A percentile compares a stretch with the other conserved stretches of the same genome.
phyloP scores from a whole-genome alignment of 2,329 filamentous ascomycete genomes.

The Blastomyces silverae region DNA sequence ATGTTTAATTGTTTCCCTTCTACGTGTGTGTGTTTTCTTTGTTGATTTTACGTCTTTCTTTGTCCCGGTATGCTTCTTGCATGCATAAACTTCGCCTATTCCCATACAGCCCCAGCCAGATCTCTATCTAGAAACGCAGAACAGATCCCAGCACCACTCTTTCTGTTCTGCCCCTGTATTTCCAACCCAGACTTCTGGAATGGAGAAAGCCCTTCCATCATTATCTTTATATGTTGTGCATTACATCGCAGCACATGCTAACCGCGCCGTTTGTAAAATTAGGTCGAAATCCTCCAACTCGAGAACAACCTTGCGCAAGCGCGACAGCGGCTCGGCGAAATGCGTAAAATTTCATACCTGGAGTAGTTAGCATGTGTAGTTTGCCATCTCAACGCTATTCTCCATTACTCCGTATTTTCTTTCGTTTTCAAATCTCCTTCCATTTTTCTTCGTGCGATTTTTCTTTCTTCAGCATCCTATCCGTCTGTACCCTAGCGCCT shows the following conservation, averaged over 20 bases:
- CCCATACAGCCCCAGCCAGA: background rate
- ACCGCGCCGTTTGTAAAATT: slow-evolving; percentile 14
- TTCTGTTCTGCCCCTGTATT: background rate
- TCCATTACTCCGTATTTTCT: background rate
- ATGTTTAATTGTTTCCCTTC: slow-evolving; percentile 33
- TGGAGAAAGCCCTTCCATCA: background rate
- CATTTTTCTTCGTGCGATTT: background rate
- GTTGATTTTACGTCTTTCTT: slow-evolving; percentile 7
- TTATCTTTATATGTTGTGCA: background rate
- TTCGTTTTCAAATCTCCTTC: background rate
- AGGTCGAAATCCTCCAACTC: slow-evolving; percentile 96
- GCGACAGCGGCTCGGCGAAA: slow-evolving; percentile 80
- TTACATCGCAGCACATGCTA: slow-evolving; percentile 15
- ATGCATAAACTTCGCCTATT: background rate
- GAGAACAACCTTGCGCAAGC: slow-evolving; percentile 79
- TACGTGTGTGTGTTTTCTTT: slow-evolving; percentile 7
- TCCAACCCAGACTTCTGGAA: slow-evolving; percentile 1
- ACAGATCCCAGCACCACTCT: background rate
- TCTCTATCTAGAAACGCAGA: background rate
- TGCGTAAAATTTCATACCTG: slow-evolving; percentile 94
- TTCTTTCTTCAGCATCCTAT: background rate
- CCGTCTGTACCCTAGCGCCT: background rate
- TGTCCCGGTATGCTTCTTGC: slow-evolving; percentile 9
- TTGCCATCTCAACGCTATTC: background rate
- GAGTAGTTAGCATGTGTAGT: slow-evolving; percentile 49